A percentile compares a stretch with the other conserved stretches of the same genome.
These are phyloP conservation scores for Pleurotus pulmonarius DNA, from an alignment of 768 basidiomycete species.

Conservation along the genomic window DNA sequence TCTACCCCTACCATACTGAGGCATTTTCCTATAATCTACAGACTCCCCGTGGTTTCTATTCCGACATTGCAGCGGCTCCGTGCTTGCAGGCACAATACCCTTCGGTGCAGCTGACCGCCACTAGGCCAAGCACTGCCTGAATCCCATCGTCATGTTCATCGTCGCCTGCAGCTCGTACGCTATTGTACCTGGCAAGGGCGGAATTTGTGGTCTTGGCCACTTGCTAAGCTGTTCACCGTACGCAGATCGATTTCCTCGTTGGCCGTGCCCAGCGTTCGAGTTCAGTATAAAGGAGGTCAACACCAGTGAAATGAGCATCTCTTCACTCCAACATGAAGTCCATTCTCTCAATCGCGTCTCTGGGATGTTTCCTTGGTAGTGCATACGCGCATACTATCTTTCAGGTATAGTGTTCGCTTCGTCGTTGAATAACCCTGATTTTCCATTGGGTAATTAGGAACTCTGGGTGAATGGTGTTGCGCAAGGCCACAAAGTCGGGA, in stretches of 20 bases:
- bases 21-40: not conserved
- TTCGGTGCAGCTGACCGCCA: not conserved
- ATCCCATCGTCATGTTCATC: not conserved
- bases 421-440: not conserved
- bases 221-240: not conserved
- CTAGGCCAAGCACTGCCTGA: not conserved
- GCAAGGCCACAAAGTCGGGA: conserved; percentile 38
- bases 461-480: conserved; percentile 48
- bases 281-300: not conserved
- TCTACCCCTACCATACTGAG: not conserved
- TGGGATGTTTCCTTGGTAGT: conserved; percentile 26
- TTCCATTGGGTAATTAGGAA: conserved; percentile 25
- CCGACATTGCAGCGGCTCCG: conserved; percentile 5
- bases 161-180: not conserved
- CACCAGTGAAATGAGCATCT: not conserved
- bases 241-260: not conserved
- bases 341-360: conserved; percentile 17
- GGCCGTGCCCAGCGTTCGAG: not conserved
- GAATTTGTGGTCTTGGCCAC: not conserved
- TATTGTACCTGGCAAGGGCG: conserved; percentile 2
- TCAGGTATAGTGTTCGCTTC: conserved; percentile 27
- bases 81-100: not conserved
- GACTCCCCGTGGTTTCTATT: not conserved
- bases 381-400: conserved; percentile 50
- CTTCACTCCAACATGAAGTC: conserved; percentile 20